Evolutionary conservation across 108 stramenopile genomes (phyloP).

Genomic region (Skeletonema costatum): DNA sequence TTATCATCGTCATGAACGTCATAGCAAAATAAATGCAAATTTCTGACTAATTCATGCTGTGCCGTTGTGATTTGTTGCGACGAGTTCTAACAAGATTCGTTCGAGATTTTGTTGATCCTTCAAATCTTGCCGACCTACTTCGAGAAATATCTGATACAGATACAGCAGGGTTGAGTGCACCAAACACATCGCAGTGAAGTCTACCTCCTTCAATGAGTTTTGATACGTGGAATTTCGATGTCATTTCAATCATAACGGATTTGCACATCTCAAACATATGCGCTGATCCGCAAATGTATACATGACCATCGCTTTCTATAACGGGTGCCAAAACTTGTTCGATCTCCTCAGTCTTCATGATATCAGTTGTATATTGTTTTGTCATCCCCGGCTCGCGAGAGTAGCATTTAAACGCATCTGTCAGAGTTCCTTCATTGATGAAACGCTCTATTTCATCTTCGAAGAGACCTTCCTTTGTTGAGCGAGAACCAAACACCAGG

Average conservation of each 20-base stretch:
- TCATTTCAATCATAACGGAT: slow-evolving; percentile 1
- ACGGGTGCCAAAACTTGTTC: neutral
- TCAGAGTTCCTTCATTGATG: neutral
- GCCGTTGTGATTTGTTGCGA: too few species aligned
- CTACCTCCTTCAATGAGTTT: neutral
- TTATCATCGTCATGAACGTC: too few species aligned
- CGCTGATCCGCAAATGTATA: slow-evolving; percentile 22
- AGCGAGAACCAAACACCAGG: slow-evolving; percentile 15
- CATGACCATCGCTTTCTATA: slow-evolving; percentile 1
- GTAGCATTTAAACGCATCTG: slow-evolving; percentile 13
- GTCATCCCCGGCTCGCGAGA: slow-evolving; percentile 19
- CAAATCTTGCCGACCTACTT: too few species aligned
- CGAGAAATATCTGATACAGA: too few species aligned
- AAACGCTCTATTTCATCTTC: slow-evolving; percentile 14
- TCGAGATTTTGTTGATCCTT: too few species aligned
- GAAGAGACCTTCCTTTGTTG: slow-evolving; percentile 15
- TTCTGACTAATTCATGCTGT: too few species aligned
- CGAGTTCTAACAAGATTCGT: too few species aligned
- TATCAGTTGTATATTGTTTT: slow-evolving; percentile 13
- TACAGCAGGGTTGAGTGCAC: neutral
- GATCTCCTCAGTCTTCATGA: neutral
- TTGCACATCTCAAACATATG: slow-evolving; percentile 18
- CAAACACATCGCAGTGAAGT: slow-evolving; percentile 27
- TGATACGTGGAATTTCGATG: neutral
- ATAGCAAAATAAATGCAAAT: too few species aligned